Conservation (phyloP, 2,329 filamentous ascomycete genomes). For the Penicillium sp. region DNA sequence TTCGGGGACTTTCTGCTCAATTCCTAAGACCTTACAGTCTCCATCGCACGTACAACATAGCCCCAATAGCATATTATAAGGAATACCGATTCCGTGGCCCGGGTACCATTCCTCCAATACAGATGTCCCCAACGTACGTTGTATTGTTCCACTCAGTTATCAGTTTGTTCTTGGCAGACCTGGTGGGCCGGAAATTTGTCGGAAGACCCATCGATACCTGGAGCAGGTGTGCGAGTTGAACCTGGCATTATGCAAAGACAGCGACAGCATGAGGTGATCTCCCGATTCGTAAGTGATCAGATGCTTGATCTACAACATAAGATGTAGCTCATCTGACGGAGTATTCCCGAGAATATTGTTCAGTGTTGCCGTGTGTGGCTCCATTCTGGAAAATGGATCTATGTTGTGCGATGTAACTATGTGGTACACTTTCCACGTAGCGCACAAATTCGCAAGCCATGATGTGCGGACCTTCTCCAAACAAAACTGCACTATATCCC, state of each 20-base stretch:
- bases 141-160: background rate
- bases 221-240: conserved; percentile 8
- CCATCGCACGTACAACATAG: background rate
- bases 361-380: background rate
- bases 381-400: background rate
- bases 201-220: background rate
- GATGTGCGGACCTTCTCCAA: background rate
- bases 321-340: background rate
- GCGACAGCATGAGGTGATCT: background rate
- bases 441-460: background rate
- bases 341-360: background rate
- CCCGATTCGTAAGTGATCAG: background rate
- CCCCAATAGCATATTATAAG: background rate
- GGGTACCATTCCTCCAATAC: background rate
- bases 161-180: background rate
- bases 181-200: background rate
- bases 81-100: background rate
- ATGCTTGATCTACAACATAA: background rate
- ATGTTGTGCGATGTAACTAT: background rate
- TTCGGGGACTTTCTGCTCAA: background rate
- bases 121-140: background rate
- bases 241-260: background rate
- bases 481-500: conserved; percentile 1
- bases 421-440: background rate
- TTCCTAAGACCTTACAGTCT: background rate